These are phyloP conservation scores for Fusarium sp. DNA, from an alignment of 2,329 filamentous ascomycete genomes.

Conservation along the genomic window DNA sequence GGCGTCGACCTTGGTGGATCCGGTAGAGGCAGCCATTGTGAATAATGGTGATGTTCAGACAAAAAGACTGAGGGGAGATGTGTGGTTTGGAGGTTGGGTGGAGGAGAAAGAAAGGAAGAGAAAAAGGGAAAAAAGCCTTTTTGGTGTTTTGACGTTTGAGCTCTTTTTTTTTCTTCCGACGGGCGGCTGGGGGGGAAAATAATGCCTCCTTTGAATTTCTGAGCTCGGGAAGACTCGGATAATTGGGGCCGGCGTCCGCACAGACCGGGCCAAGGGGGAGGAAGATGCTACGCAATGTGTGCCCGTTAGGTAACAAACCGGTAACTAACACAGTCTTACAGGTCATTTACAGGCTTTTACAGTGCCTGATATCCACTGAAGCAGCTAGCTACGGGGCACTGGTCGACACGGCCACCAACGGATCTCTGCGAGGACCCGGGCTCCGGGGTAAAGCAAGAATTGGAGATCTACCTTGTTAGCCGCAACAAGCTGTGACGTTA, in stretches of 20 bases:
- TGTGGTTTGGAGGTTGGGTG: not conserved
- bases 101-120: constrained; percentile 25
- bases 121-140: constrained; percentile 37
- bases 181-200: constrained; percentile 39
- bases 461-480: constrained; percentile 33
- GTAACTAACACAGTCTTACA: constrained; percentile 1
- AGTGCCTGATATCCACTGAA: constrained; percentile 23
- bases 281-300: constrained; percentile 20
- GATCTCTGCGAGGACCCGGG: constrained; percentile 21
- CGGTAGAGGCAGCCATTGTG: constrained; percentile 61
- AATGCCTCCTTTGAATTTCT: constrained; percentile 40
- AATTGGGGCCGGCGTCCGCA: constrained; percentile 47
- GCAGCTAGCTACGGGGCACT: constrained; percentile 10
- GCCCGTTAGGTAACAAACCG: constrained; percentile 27
- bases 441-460: constrained; percentile 27
- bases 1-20: constrained; percentile 60
- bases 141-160: constrained; percentile 41
- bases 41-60: constrained; percentile 38
- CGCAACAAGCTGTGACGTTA: constrained; percentile 33
- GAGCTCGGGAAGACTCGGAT: constrained; percentile 50
- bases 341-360: constrained; percentile 11
- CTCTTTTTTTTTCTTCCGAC: constrained; percentile 42
- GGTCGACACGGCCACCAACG: constrained; percentile 4
- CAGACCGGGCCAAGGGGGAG: constrained; percentile 48
- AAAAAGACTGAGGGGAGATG: constrained; percentile 54